Evolutionary conservation across 306 rosid genomes (phyloP).

Genomic region (Fragaria iinumae): DNA sequence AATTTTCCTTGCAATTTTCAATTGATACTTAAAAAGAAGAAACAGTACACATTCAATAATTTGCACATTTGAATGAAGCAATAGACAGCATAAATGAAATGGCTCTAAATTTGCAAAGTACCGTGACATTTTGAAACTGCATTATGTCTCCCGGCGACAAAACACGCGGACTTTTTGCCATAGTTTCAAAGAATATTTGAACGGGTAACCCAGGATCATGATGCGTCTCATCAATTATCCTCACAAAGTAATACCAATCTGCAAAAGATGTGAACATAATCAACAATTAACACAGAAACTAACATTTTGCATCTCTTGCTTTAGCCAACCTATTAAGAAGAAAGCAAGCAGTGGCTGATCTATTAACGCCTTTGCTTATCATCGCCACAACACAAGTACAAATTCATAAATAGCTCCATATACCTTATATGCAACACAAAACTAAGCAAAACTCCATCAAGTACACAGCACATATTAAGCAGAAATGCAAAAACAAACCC

Average conservation of each 20-base stretch:
- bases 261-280: constrained; percentile 30
- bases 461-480: not conserved
- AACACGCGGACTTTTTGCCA: constrained; percentile 53
- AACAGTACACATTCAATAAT: not conserved
- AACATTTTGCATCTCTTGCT: not conserved
- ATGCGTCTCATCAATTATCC: constrained; percentile 52
- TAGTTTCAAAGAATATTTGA: constrained; percentile 43
- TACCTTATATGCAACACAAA: not conserved
- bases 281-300: constrained; percentile 4
- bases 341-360: not conserved
- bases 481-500: not conserved
- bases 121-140: constrained; percentile 45
- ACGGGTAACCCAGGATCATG: constrained; percentile 36
- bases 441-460: not conserved
- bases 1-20: not conserved
- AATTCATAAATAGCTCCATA: not conserved
- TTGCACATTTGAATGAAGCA: not conserved
- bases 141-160: constrained; percentile 60
- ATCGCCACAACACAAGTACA: not conserved
- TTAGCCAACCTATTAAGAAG: not conserved
- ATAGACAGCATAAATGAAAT: not conserved
- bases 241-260: constrained; percentile 53
- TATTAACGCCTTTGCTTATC: not conserved
- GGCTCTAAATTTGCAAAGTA: constrained; percentile 24
- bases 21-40: not conserved